Conservation (phyloP, 2,329 filamentous ascomycete genomes). For the Raffaelea arxii region DNA sequence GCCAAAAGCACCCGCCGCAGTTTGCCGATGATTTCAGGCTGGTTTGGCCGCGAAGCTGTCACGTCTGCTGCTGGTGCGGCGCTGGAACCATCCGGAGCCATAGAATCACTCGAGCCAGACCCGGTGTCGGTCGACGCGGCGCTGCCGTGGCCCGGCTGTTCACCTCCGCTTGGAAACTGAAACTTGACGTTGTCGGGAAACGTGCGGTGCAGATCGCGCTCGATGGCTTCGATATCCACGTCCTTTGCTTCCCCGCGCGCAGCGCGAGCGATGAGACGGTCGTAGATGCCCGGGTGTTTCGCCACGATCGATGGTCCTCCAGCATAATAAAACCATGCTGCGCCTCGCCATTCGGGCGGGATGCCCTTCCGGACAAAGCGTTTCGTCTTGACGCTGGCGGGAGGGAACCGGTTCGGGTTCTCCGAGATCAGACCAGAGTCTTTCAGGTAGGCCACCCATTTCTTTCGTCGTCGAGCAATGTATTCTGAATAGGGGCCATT, state of each 20-base stretch:
- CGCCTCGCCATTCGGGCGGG: constrained; percentile 86
- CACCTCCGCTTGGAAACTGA: constrained; percentile 37
- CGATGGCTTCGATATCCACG: constrained; percentile 79
- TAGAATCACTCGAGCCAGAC: not conserved
- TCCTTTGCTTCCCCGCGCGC: constrained; percentile 43
- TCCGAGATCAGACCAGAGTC: constrained; percentile 66
- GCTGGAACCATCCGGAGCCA: constrained; percentile 21
- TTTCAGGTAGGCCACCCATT: constrained; percentile 72
- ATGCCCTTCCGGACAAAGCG: constrained; percentile 89
- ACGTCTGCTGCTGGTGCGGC: not conserved
- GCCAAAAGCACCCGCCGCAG: constrained; percentile 79
- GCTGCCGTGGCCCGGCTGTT: constrained; percentile 18
- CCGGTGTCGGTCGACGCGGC: not conserved
- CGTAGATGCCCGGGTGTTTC: constrained; percentile 69
- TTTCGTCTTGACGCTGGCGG: constrained; percentile 73
- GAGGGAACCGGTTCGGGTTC: constrained; percentile 67
- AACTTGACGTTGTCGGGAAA: constrained; percentile 93
- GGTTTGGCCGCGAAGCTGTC: constrained; percentile 30
- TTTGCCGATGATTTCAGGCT: constrained; percentile 71
- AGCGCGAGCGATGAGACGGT: constrained; percentile 50
- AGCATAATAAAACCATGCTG: constrained; percentile 94
- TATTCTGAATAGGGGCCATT: constrained; percentile 65
- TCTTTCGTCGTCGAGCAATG: constrained; percentile 62
- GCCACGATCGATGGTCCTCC: constrained; percentile 72
- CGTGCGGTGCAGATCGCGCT: constrained; percentile 85